These are phyloP conservation scores for Haplosporangium sp. DNA, from an alignment of 371 early-diverging fungal species.

Conservation along the genomic window DNA sequence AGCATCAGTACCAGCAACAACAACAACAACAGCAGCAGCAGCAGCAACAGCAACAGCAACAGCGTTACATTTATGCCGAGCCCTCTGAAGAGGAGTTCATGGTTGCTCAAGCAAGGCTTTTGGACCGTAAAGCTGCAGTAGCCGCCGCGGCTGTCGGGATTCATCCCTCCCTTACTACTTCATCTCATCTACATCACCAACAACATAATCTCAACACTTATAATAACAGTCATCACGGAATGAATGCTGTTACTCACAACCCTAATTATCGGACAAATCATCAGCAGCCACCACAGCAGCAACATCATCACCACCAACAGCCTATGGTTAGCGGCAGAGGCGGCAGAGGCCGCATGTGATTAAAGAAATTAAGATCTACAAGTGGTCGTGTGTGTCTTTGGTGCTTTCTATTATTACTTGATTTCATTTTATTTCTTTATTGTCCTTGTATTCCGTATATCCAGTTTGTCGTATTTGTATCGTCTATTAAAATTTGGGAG, in stretches of 20 bases:
- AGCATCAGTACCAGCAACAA: slow-evolving; percentile 18
- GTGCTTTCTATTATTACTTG: background rate
- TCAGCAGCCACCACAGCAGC: slow-evolving; percentile 19
- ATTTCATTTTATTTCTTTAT: slow-evolving; percentile 1
- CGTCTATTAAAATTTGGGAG: background rate
- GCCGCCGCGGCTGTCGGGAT: slow-evolving; percentile 18
- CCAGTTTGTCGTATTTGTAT: slow-evolving; percentile 1
- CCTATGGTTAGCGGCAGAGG: slow-evolving; percentile 23
- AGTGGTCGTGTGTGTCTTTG: too few relatives aligned
- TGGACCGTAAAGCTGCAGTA: slow-evolving; percentile 56
- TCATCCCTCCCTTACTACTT: slow-evolving; percentile 30
- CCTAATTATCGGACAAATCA: slow-evolving; percentile 22
- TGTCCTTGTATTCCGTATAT: background rate
- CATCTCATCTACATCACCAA: slow-evolving; percentile 20
- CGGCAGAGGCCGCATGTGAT: slow-evolving; percentile 19
- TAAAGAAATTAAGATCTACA: background rate
- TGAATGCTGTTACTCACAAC: slow-evolving; percentile 27
- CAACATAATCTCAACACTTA: slow-evolving; percentile 14
- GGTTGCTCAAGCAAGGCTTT: slow-evolving; percentile 63
- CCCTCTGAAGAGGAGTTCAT: slow-evolving; percentile 77
- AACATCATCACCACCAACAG: slow-evolving; percentile 38
- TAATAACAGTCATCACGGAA: slow-evolving; percentile 23
- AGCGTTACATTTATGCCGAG: slow-evolving; percentile 41
- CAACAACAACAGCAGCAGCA: slow-evolving; percentile 42
- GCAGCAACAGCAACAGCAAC: slow-evolving; percentile 42